Evolutionary conservation across 169 alveolate species (phyloP), one percentile per base, ranked within the genome.

Genomic region (Cryptosporidium canis): DNA sequence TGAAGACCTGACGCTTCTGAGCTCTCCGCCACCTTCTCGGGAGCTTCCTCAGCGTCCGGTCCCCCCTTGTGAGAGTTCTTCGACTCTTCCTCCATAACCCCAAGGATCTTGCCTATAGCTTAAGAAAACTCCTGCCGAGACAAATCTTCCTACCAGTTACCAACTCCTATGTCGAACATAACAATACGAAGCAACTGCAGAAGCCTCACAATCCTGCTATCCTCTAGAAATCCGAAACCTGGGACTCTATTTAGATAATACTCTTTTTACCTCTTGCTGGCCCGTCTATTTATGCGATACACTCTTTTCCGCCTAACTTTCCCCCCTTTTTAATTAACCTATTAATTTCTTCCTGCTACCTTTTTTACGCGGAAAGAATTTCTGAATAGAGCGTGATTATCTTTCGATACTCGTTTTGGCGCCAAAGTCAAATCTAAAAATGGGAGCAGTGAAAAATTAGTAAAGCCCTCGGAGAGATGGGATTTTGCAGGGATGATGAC

Each of bases 21-120:
- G 35, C 56, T 29, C 16, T 18, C 51, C 24, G 31, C 21, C 47
- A n/a, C 37, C 48, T 47, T 45, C 3, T 29, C 68, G 7, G 68
- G 6, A 33, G 48, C 64, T 70, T n/a, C 56, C n/a, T 11, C 27
- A n/a, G 51, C 31, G 64, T 70, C 27, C n/a, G 29, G 21, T 29
- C 41, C 84, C 31, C 66, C 41, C 21, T 53, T 44, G 16, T 33
- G 64, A 55, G 68, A 53, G 64, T 31, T 55, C 45, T 44, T 70
- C 24, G 35, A 41, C 45, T 31, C 84, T 70, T 70, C 51, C 14
- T 70, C 84, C 84, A 70, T 70, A 41, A 51, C 84, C 84, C 45
- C 21, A 35, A 70, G 67, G 84, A 43, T 70, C 67, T 24, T 43
- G 33, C 84, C 84, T 11, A 6, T 70, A 21, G 48, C 55, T 70